Conservation (phyloP, 2,329 filamentous ascomycete species). For the Pezizomycotina sp. region DNA sequence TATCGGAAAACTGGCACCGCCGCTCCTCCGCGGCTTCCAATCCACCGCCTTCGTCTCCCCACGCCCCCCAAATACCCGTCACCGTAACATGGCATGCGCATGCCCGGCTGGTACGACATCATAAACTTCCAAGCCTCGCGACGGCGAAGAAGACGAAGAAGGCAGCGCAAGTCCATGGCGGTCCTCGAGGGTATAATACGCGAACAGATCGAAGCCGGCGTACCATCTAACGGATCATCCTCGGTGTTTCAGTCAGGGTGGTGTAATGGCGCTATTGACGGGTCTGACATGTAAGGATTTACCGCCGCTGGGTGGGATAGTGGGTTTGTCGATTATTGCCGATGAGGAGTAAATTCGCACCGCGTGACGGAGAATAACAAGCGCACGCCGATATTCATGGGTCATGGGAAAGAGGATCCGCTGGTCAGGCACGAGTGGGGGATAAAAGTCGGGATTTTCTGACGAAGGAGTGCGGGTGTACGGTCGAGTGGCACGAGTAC, state of each 20-base stretch:
- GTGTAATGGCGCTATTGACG: conserved; percentile 67
- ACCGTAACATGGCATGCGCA: conserved; percentile 57
- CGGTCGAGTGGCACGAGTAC: conserved; percentile 62
- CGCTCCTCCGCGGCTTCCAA: background rate
- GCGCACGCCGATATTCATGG: conserved; percentile 73
- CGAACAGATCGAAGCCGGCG: conserved; percentile 62
- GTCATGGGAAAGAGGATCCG: conserved; percentile 63
- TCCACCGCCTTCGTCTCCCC: background rate
- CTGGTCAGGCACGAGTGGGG: conserved; percentile 57
- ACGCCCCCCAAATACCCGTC: conserved; percentile 3
- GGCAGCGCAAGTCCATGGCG: conserved; percentile 53
- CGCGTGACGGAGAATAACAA: conserved; percentile 45
- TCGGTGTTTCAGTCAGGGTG: conserved; percentile 75
- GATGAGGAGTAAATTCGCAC: conserved; percentile 47
- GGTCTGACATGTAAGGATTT: conserved; percentile 53
- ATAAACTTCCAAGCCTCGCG: conserved; percentile 32
- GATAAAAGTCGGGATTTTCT: conserved; percentile 48
- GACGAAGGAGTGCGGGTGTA: conserved; percentile 47
- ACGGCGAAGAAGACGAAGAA: conserved; percentile 44
- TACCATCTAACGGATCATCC: conserved; percentile 68
- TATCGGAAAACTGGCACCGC: conserved; percentile 38
- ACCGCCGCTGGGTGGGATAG: conserved; percentile 79
- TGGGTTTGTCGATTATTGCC: conserved; percentile 69
- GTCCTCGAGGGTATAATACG: conserved; percentile 69
- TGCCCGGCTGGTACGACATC: conserved; percentile 84